Percentiles rank a stretch among this genome's conserved stretches.
phyloP scores from a whole-genome alignment of 768 basidiomycete genomes.

The Pleurotus salmoneostramineus region DNA sequence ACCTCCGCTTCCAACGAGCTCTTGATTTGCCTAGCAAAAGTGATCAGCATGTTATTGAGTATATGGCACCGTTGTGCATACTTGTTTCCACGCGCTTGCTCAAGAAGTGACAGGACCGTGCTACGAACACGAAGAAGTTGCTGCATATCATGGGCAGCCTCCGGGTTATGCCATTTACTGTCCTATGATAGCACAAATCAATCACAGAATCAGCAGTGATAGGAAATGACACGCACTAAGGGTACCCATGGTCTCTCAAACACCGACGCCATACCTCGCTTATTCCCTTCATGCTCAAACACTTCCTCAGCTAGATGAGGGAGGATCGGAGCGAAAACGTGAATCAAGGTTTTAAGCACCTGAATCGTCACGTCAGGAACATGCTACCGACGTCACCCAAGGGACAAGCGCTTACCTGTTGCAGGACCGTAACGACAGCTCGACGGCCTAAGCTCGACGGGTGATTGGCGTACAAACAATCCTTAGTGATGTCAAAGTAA shows the following conservation, averaged over 20 bases:
- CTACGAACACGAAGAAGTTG: constrained; percentile 56
- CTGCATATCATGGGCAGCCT: constrained; percentile 60
- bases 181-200: constrained; percentile 30
- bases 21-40: constrained; percentile 52
- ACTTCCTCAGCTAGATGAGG: constrained; percentile 94
- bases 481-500: constrained; percentile 92
- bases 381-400: not conserved
- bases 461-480: constrained; percentile 76
- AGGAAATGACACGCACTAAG: constrained; percentile 42
- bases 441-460: constrained; percentile 49
- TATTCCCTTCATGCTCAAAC: constrained; percentile 35
- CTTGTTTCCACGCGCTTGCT: constrained; percentile 76
- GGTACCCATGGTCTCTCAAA: constrained; percentile 69
- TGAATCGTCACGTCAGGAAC: constrained; percentile 21
- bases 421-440: constrained; percentile 66
- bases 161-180: constrained; percentile 56
- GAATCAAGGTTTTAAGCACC: constrained; percentile 65
- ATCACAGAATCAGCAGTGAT: not conserved
- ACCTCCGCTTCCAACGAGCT: constrained; percentile 78
- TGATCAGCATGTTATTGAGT: constrained; percentile 4
- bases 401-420: constrained; percentile 44
- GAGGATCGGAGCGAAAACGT: constrained; percentile 77
- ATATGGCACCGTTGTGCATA: constrained; percentile 26
- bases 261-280: constrained; percentile 46
- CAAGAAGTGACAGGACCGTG: constrained; percentile 62